Evolutionary conservation across 2,329 filamentous ascomycete genomes (phyloP).

Genomic region (Fusarium equiseti): DNA sequence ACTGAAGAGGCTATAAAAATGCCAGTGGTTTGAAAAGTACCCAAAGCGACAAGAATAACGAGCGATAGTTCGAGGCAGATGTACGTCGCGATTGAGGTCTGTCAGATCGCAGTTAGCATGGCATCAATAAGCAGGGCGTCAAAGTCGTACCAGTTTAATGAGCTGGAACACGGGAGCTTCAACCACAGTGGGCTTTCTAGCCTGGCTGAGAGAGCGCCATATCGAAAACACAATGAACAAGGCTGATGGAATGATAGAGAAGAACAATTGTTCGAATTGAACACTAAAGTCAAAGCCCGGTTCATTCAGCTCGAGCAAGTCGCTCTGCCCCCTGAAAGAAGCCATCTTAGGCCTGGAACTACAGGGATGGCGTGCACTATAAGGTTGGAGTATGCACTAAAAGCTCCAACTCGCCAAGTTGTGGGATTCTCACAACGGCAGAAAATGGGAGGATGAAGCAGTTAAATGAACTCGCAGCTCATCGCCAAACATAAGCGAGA

Average conservation of each 20-base stretch:
- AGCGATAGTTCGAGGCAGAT: conserved; percentile 50
- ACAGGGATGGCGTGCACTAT: not conserved
- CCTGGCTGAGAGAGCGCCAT: conserved; percentile 50
- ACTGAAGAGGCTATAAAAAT: conserved; percentile 46
- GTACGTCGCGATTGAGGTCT: conserved; percentile 47
- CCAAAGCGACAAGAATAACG: conserved; percentile 48
- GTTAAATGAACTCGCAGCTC: not conserved
- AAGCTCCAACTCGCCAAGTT: not conserved
- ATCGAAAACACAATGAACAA: conserved; percentile 54
- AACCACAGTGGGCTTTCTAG: conserved; percentile 50
- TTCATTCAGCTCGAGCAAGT: not conserved
- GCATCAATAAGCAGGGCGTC: not conserved
- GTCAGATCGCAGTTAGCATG: not conserved
- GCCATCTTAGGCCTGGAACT: not conserved
- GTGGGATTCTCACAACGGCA: not conserved
- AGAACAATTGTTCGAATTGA: conserved; percentile 60
- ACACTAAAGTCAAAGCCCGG: conserved; percentile 64
- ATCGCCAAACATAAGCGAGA: not conserved
- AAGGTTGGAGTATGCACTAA: not conserved
- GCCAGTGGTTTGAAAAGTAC: conserved; percentile 5
- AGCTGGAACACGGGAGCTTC: conserved; percentile 51
- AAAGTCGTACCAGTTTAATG: conserved; percentile 48
- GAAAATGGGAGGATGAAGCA: not conserved
- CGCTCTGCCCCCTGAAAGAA: not conserved
- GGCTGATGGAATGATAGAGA: conserved; percentile 57